Evolutionary conservation across 2,329 filamentous ascomycete species (phyloP).

Genomic region (Graphium sp.): DNA sequence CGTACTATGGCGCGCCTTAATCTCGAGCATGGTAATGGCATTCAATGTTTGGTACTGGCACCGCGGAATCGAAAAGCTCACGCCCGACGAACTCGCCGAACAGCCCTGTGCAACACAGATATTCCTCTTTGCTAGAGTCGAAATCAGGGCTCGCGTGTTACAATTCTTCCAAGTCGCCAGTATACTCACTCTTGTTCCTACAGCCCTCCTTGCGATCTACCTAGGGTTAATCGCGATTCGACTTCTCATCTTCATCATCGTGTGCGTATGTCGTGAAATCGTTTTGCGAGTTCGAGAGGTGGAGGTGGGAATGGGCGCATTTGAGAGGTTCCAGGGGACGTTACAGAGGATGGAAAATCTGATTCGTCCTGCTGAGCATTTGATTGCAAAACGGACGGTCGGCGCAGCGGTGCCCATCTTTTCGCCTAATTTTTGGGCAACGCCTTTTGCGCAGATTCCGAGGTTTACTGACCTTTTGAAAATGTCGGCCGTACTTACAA

Average conservation of each 20-base stretch:
- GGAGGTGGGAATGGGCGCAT: conserved; percentile 1
- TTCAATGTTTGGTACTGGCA: conserved; percentile 6
- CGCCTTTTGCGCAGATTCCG: conserved; percentile 3
- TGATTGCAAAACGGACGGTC: not conserved
- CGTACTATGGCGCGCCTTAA: conserved; percentile 4
- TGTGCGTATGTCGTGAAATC: conserved; percentile 4
- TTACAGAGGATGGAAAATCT: conserved; percentile 2
- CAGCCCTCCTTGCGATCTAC: not conserved
- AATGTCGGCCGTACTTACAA: conserved; percentile 2
- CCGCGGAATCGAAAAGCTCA: conserved; percentile 3
- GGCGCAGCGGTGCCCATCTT: conserved; percentile 1
- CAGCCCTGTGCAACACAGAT: conserved; percentile 4
- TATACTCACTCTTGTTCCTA: conserved; percentile 1
- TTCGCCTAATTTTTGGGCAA: conserved; percentile 5
- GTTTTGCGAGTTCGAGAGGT: not conserved
- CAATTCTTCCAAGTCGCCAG: conserved; percentile 1
- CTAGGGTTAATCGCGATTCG: conserved; percentile 4
- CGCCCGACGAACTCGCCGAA: no score
- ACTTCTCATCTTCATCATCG: conserved; percentile 2
- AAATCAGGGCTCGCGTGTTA: conserved; percentile 1
- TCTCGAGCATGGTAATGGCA: conserved; percentile 3
- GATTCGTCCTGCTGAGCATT: conserved; percentile 3
- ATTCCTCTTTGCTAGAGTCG: conserved; percentile 3
- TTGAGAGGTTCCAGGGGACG: conserved; percentile 2
- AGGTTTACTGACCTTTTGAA: conserved; percentile 2